Evolutionary conservation across 2,329 filamentous ascomycete species (phyloP).

Genomic region (Beauveria caledonica): DNA sequence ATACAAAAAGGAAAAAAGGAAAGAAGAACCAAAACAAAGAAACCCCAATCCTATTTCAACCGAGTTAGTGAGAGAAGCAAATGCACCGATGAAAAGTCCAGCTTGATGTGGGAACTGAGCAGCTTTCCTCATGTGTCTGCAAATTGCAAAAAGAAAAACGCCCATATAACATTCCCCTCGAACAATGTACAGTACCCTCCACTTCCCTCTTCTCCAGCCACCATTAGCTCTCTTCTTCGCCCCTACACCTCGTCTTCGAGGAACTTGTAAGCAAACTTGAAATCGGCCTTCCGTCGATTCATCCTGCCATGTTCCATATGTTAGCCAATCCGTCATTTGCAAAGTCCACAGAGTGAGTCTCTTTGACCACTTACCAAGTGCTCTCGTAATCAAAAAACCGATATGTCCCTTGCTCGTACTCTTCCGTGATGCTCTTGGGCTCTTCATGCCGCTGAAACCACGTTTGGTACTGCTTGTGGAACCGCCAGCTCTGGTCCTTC

Average conservation of each 20-base stretch:
- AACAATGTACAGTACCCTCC: conserved; percentile 7
- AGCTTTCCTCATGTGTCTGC: not conserved
- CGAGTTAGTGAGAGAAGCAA: not conserved
- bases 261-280: conserved; percentile 97
- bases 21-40: not conserved
- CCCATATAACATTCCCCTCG: conserved; percentile 1
- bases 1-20: not conserved
- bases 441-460: conserved; percentile 99
- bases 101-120: not conserved
- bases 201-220: not conserved
- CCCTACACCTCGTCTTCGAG: conserved; percentile 78
- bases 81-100: not conserved
- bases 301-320: conserved; percentile 54
- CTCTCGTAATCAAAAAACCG: conserved; percentile 99
- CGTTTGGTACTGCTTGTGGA: conserved; percentile 99
- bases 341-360: not conserved
- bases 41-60: not conserved
- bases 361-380: conserved; percentile 66
- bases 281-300: conserved; percentile 95
- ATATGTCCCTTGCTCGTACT: conserved; percentile 98
- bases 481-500: conserved; percentile 97
- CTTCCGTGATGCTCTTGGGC: conserved; percentile 96
- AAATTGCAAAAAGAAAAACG: conserved; percentile 3
- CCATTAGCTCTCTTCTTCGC: not conserved
- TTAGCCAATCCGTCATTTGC: not conserved